Percentiles rank a stretch among this genome's conserved stretches.
Evolutionary conservation across 2,329 filamentous ascomycete species (phyloP).

Genomic region (Herpotrichia juniperi): DNA sequence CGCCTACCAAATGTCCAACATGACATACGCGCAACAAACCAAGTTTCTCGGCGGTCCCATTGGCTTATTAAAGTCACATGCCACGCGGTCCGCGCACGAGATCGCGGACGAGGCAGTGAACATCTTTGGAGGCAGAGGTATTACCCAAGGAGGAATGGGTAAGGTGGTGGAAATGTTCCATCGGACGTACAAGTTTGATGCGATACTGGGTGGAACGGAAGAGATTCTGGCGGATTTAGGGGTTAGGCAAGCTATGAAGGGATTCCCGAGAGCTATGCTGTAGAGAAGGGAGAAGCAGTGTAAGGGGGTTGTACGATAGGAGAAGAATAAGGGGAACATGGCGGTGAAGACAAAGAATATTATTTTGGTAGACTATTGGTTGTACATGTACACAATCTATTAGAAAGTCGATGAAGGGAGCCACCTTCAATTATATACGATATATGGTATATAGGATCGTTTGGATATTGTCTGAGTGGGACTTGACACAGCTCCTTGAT

Average conservation of each 20-base stretch:
- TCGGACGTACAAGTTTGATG: slow-evolving; percentile 76
- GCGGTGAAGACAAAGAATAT: no score
- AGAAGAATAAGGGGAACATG: no score
- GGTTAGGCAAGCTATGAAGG: slow-evolving; percentile 81
- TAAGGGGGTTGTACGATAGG: no score
- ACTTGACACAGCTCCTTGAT: no score
- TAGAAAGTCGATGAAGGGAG: no score
- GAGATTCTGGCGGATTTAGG: slow-evolving; percentile 83
- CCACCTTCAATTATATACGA: no score
- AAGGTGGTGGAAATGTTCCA: slow-evolving; percentile 83
- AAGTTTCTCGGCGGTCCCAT: slow-evolving; percentile 80
- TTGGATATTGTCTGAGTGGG: no score
- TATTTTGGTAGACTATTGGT: no score
- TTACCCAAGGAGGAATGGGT: slow-evolving; percentile 86
- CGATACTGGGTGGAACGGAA: slow-evolving; percentile 75
- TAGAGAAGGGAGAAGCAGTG: no score
- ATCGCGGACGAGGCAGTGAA: slow-evolving; percentile 84
- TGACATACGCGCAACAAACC: slow-evolving; percentile 79
- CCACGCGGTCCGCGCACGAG: slow-evolving; percentile 78
- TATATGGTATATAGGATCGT: no score
- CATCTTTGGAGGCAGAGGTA: slow-evolving; percentile 81
- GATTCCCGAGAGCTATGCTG: slow-evolving; percentile 84
- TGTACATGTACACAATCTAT: no score
- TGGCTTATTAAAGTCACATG: slow-evolving; percentile 79
- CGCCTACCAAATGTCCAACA: slow-evolving; percentile 86